Conservation (phyloP, 2,329 filamentous ascomycete genomes). For the Aspergillus intermedius region DNA sequence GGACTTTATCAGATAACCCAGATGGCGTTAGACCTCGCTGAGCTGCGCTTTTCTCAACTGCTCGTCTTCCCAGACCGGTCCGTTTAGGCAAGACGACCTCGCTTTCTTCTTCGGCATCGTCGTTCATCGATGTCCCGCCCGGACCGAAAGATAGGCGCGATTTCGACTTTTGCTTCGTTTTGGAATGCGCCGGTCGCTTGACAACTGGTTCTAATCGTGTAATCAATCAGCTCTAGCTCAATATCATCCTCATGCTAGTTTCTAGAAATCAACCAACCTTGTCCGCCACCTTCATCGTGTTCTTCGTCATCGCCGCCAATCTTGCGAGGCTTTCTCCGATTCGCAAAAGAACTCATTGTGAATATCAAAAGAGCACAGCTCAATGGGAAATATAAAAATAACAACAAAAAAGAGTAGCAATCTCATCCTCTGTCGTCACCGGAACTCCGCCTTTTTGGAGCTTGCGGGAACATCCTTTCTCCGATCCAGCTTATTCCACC, state of each 20-base stretch:
- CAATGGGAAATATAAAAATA: not conserved
- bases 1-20: conserved; percentile 47
- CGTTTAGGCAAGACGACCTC: conserved; percentile 55
- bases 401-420: conserved; percentile 1
- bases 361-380: not conserved
- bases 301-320: conserved; percentile 65
- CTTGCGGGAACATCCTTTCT: conserved; percentile 29
- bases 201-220: conserved; percentile 45
- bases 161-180: conserved; percentile 63
- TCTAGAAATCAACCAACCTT: conserved; percentile 36
- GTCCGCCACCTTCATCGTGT: conserved; percentile 22
- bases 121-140: conserved; percentile 48
- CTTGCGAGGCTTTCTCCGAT: conserved; percentile 64
- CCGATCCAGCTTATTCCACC: conserved; percentile 25
- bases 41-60: conserved; percentile 60
- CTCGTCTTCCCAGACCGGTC: conserved; percentile 55
- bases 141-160: conserved; percentile 72
- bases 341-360: conserved; percentile 52
- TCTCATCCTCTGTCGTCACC: conserved; percentile 4
- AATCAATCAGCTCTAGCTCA: conserved; percentile 17
- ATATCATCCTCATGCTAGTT: not conserved
- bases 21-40: conserved; percentile 48
- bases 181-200: conserved; percentile 46
- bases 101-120: conserved; percentile 48
- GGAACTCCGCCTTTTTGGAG: conserved; percentile 14